These are phyloP conservation scores for Hanseniaspora jakobsenii DNA, from an alignment of 805 yeast species.

Conservation along the genomic window DNA sequence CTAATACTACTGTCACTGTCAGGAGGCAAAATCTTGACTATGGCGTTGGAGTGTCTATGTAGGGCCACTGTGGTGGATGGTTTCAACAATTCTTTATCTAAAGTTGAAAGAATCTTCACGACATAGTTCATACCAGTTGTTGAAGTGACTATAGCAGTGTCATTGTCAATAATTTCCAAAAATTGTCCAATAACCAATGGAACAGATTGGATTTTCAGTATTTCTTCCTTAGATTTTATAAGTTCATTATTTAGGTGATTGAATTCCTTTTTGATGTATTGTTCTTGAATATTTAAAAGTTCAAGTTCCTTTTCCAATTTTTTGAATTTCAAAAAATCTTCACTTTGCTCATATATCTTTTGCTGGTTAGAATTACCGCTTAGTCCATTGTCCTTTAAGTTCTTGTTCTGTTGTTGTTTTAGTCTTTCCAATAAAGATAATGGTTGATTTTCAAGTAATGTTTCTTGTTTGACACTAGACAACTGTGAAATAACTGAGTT, in stretches of 20 bases:
- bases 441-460: no score
- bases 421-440: constrained; percentile 27
- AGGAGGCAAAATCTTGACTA: constrained; percentile 94
- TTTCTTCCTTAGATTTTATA: constrained; percentile 96
- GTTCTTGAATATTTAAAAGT: constrained; percentile 76
- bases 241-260: constrained; percentile 91
- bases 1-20: constrained; percentile 96
- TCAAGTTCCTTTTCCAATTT: constrained; percentile 84
- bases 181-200: constrained; percentile 98
- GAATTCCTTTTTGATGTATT: constrained; percentile 94
- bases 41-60: constrained; percentile 95
- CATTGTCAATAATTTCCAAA: constrained; percentile 91
- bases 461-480: no score
- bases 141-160: constrained; percentile 91
- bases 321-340: constrained; percentile 74
- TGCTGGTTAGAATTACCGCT: constrained; percentile 16
- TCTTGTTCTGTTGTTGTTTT: constrained; percentile 24
- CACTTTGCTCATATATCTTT: constrained; percentile 35
- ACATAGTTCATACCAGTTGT: constrained; percentile 97
- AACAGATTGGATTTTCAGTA: constrained; percentile 90
- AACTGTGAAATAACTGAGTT: no score
- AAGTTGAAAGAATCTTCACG: constrained; percentile 84
- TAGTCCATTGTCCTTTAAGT: constrained; percentile 17
- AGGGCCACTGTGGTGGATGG: constrained; percentile 93
- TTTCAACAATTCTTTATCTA: constrained; percentile 87